Evolutionary conservation across 148 eudicot genomes (phyloP).

Genomic region (Rhododendron ferrugineum): DNA sequence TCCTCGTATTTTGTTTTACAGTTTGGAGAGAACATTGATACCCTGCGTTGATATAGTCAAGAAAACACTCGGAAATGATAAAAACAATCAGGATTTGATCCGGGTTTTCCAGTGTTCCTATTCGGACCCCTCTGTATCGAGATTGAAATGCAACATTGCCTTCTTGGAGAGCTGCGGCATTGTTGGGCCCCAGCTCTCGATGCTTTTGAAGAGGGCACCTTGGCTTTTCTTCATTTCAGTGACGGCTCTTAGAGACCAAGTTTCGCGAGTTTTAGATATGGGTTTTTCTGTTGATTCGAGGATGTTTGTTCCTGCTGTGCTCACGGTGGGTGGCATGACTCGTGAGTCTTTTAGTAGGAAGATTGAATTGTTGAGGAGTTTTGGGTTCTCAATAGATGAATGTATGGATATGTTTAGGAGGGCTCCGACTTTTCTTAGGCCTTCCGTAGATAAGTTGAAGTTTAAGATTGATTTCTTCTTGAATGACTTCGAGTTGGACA

Average conservation of each 20-base stretch:
- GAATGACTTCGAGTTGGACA: conserved; percentile 16
- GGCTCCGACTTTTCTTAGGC: conserved; percentile 16
- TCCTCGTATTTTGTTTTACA: neutral
- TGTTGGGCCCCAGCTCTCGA: conserved; percentile 17
- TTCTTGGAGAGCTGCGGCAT: conserved; percentile 19
- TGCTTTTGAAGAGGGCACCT: conserved; percentile 16
- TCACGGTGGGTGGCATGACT: conserved; percentile 10
- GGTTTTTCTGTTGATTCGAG: conserved; percentile 17
- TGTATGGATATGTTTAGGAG: conserved; percentile 19
- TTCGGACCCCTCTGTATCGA: neutral
- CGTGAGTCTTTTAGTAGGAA: conserved; percentile 17
- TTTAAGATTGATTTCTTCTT: conserved; percentile 17
- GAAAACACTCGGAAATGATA: neutral
- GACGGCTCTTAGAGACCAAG: neutral
- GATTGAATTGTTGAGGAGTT: conserved; percentile 15
- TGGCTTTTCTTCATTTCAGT: conserved; percentile 9
- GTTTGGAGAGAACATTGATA: conserved; percentile 5
- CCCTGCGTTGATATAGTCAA: neutral
- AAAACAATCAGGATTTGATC: conserved; percentile 9
- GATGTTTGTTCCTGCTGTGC: conserved; percentile 23
- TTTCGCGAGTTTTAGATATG: conserved; percentile 15
- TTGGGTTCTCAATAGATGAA: conserved; percentile 22
- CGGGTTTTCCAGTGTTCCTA: neutral
- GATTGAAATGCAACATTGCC: conserved; percentile 7
- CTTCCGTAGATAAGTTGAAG: conserved; percentile 22